A percentile compares a stretch with the other conserved stretches of the same genome.
Evolutionary conservation across 352 stramenopile genomes (phyloP).

Genomic region (Globisporangium abappressorium): DNA sequence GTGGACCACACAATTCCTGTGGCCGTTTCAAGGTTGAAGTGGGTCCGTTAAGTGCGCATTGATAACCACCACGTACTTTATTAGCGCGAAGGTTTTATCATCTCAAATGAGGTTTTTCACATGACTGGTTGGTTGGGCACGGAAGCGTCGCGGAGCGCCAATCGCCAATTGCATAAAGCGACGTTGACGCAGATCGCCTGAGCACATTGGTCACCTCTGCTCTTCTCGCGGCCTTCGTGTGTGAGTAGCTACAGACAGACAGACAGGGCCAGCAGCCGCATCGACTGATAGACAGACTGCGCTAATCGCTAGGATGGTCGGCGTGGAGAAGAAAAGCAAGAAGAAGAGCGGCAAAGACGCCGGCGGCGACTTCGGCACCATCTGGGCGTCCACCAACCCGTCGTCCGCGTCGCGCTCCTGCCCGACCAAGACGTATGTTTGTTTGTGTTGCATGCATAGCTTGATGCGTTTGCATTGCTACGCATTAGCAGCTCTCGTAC

Average conservation of each 20-base stretch:
- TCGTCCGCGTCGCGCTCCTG: constrained; percentile 73
- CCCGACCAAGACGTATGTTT: constrained; percentile 56
- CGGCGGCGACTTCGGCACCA: constrained; percentile 37
- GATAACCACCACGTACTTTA: not conserved
- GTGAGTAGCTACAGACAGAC: not conserved
- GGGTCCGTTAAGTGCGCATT: not conserved
- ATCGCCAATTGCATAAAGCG: constrained; percentile 4
- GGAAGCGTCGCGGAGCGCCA: constrained; percentile 10
- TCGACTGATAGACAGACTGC: too few relatives aligned
- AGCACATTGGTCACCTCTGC: not conserved
- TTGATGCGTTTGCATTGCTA: not conserved
- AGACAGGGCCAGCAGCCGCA: not conserved
- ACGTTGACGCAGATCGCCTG: constrained; percentile 7
- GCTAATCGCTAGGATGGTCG: constrained; percentile 4
- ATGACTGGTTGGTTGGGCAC: constrained; percentile 17
- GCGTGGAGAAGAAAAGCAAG: constrained; percentile 51
- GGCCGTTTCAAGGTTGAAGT: not conserved
- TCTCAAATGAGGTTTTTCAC: constrained; percentile 5
- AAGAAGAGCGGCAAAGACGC: constrained; percentile 39
- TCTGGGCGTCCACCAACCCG: constrained; percentile 81
- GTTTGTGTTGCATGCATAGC: too few relatives aligned
- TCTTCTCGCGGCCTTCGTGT: not conserved
- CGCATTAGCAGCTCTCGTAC: not conserved
- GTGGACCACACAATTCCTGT: too few relatives aligned
- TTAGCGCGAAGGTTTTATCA: not conserved